A percentile compares a stretch with the other conserved stretches of the same genome.
phyloP scores from a whole-genome alignment of 2,329 filamentous ascomycete genomes.

The Colletotrichum karsti region DNA sequence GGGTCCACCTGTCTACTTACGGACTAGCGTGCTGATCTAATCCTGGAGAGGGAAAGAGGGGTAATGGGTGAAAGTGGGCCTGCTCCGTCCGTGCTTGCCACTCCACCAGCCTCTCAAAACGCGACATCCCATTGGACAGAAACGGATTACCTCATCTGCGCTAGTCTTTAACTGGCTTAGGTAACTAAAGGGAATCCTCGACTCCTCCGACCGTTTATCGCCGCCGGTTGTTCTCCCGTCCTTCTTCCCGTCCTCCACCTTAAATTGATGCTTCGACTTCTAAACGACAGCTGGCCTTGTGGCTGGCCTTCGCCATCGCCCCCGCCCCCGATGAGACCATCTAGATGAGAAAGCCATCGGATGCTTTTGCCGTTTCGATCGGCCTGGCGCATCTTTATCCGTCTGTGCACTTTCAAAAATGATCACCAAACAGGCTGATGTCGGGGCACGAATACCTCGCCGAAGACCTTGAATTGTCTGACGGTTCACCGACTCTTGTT shows the following conservation, averaged over 20 bases:
- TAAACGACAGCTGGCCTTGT: not conserved
- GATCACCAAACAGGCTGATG: not conserved
- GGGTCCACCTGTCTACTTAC: not conserved
- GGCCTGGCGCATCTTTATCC: not conserved
- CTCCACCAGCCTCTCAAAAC: not conserved
- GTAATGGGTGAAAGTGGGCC: slow-evolving; percentile 13
- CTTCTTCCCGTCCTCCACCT: not conserved
- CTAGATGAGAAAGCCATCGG: not conserved
- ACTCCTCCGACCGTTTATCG: not conserved
- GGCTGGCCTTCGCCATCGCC: not conserved
- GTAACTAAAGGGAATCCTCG: too few relatives aligned
- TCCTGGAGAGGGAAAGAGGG: slow-evolving; percentile 13
- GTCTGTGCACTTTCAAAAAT: not conserved
- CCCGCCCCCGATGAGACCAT: not conserved
- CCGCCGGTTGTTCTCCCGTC: not conserved
- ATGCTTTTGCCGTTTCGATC: not conserved
- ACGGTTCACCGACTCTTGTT: not conserved
- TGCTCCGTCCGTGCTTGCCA: not conserved
- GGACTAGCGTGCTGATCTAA: not conserved
- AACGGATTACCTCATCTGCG: not conserved
- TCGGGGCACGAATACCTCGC: too few relatives aligned
- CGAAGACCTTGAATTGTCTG: too few relatives aligned
- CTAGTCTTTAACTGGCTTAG: not conserved
- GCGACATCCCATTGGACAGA: not conserved
- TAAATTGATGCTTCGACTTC: not conserved